These are phyloP conservation scores for Exidia glandulosa DNA, from an alignment of 768 basidiomycete species.

Conservation along the genomic window DNA sequence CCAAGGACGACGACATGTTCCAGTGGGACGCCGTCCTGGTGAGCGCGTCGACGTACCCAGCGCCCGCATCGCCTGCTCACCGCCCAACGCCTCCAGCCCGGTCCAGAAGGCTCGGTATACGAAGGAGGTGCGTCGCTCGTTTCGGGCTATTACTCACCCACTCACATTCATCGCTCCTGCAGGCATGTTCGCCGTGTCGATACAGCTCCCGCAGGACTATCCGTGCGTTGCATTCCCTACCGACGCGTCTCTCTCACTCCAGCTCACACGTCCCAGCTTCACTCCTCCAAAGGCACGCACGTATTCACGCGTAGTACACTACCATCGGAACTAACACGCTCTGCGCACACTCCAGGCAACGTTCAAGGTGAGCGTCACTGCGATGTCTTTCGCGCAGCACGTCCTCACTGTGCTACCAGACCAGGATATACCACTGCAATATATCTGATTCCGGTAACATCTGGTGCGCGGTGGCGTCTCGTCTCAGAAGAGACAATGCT, in stretches of 20 bases:
- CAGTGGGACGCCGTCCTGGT: conserved; percentile 60
- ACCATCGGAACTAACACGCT: conserved; percentile 1
- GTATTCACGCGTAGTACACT: conserved; percentile 40
- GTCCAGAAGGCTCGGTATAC: conserved; percentile 73
- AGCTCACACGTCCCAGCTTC: conserved; percentile 38
- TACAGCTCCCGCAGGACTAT: conserved; percentile 61
- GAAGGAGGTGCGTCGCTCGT: conserved; percentile 42
- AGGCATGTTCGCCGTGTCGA: conserved; percentile 54
- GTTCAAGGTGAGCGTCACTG: background rate
- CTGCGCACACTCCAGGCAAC: background rate
- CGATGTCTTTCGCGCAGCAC: conserved; percentile 24
- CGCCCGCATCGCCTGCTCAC: background rate
- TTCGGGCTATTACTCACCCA: background rate
- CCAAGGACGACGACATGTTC: conserved; percentile 49
- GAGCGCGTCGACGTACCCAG: background rate
- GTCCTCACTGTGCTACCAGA: too few species aligned
- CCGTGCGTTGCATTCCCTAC: conserved; percentile 40
- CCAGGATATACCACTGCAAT: conserved; percentile 91
- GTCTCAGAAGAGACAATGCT: background rate
- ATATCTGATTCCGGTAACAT: conserved; percentile 12
- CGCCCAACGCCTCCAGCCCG: conserved; percentile 28
- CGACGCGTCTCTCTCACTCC: background rate
- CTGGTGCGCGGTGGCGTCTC: too few species aligned
- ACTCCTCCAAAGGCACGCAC: conserved; percentile 56
- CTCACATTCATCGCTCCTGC: background rate